phyloP scores from a whole-genome alignment of 2,329 filamentous ascomycete genomes.

The Fusarium sp. region DNA sequence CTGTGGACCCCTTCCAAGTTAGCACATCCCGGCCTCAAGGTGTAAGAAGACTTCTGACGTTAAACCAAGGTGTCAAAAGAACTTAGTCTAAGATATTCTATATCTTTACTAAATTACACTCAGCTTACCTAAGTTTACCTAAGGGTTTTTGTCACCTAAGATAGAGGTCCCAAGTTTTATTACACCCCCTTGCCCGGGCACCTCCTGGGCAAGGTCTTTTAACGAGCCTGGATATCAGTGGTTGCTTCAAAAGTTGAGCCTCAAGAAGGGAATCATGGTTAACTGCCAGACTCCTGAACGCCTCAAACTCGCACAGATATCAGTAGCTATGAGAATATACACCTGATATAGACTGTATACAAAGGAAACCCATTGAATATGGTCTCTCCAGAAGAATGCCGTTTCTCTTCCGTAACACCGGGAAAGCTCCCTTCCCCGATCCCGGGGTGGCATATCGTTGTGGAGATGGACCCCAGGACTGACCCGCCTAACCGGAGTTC shows the following conservation, averaged over 20 bases:
- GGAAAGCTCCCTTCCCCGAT: slow-evolving; percentile 34
- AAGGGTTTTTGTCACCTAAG: no score
- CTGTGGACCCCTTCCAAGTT: slow-evolving; percentile 27
- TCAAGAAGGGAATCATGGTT: neutral
- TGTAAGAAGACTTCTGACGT: no score
- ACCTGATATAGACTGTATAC: neutral
- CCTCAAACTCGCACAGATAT: neutral
- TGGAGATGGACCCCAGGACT: slow-evolving; percentile 27
- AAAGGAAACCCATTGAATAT: neutral
- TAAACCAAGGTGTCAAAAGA: no score
- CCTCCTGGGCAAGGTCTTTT: slow-evolving; percentile 17
- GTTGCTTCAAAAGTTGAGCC: slow-evolving; percentile 11
- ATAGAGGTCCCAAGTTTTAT: no score
- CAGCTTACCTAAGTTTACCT: no score
- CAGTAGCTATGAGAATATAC: neutral
- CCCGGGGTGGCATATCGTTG: slow-evolving; percentile 34
- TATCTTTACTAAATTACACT: no score
- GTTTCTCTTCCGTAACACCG: slow-evolving; percentile 32
- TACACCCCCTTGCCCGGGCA: neutral
- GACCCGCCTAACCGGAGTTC: slow-evolving; percentile 40
- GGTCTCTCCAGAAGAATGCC: neutral
- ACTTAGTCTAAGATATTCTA: no score
- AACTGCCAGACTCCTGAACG: neutral
- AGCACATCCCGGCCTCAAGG: slow-evolving; percentile 4
- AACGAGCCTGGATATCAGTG: slow-evolving; percentile 11